Evolutionary conservation across 179 eudicot genomes (phyloP).

Genomic region (Silene noctiflora): DNA sequence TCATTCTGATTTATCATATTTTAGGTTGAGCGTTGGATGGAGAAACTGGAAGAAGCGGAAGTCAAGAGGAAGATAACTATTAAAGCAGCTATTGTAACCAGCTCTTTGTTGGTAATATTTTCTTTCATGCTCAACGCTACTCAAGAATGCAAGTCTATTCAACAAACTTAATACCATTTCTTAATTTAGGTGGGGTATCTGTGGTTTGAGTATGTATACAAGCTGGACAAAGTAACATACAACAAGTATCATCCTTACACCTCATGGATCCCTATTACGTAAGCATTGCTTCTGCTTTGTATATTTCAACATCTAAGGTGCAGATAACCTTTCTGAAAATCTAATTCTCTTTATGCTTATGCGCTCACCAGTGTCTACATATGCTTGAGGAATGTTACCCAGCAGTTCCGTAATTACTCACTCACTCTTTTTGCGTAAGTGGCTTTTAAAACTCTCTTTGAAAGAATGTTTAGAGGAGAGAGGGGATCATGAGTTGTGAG

Average conservation of each 20-base stretch:
- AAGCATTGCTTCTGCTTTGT: conserved; percentile 26
- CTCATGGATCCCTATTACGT: conserved; percentile 99
- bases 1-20: conserved; percentile 12
- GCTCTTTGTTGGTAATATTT: conserved; percentile 50
- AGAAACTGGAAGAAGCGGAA: conserved; percentile 85
- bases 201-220: conserved; percentile 84
- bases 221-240: conserved; percentile 80
- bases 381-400: conserved; percentile 86
- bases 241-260: conserved; percentile 93
- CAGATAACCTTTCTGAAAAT: background rate
- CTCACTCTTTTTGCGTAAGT: conserved; percentile 96
- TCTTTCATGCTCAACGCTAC: background rate
- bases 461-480: background rate
- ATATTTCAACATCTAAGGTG: background rate
- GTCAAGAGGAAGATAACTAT: conserved; percentile 51
- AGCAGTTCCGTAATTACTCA: conserved; percentile 68
- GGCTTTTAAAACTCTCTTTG: conserved; percentile 8
- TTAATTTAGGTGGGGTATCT: conserved; percentile 67
- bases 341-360: conserved; percentile 21
- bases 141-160: conserved; percentile 7
- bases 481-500: background rate
- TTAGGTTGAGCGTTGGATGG: conserved; percentile 98
- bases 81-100: conserved; percentile 47
- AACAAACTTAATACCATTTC: conserved; percentile 14
- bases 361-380: conserved; percentile 68